Evolutionary conservation across 2,329 filamentous ascomycete genomes (phyloP), one percentile per base, ranked within the genome.

Genomic region (Chaetomiaceae sp.): DNA sequence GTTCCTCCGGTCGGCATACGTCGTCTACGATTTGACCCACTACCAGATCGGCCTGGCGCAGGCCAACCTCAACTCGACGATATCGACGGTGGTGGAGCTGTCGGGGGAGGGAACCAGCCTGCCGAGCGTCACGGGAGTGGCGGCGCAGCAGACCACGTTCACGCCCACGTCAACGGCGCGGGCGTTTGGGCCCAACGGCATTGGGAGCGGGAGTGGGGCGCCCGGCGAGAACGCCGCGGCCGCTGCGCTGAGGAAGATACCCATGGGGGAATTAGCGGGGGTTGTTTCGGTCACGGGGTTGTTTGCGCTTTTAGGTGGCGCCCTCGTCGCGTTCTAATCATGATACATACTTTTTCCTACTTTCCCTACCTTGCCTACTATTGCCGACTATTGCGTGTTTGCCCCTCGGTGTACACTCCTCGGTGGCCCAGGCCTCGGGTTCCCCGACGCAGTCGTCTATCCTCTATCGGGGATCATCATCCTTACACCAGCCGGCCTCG

Each of bases 21-120:
- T 79, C 46, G 78, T 80, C 49, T 81, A 80, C 63, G 77, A 82
- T 60, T 64, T 80, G 37, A 69, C 67, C 49, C 74, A 78, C 65
- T 62, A 75, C 60, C 67, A 77, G 66, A 69, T 82, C 49, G 77
- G 69, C 53, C 62, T 82, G 4, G 78, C 77, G 11, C 78, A 78
- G 67, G 72, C 80, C 44, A 79, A 78, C 58, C 63, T 78, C 48
- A 75, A 77, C 62, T 68, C 68, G 55, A 73, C 70, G 27, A 62
- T 66, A 20, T 71, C 67, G 42, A 71, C 72, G 53, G 61, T 82
- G 18, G 62, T 79, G 34, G 73, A 76, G 61, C 72, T 82, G 55
- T 64, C 64, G 32, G 10, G 40, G 1, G 60, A 61, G 43, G 66
- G 66, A 42, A 68, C 65, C 10, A 63, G 66, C 5, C 65, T 81